These are phyloP conservation scores for Venturia pyrina DNA, from an alignment of 2,329 filamentous ascomycete genomes.

Conservation along the genomic window DNA sequence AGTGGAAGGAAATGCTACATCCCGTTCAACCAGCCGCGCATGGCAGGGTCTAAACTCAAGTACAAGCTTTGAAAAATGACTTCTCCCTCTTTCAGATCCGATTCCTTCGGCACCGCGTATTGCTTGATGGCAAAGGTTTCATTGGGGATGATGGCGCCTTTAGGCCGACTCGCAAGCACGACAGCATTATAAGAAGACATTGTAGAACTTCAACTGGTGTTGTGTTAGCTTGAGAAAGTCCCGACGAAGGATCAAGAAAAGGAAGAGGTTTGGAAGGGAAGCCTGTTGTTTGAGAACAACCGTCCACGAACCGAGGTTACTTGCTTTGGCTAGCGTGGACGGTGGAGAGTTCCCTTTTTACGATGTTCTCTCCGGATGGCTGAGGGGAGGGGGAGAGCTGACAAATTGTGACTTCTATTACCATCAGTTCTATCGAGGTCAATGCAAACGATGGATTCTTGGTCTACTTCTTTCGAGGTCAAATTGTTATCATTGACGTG, in stretches of 20 bases:
- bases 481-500: not conserved
- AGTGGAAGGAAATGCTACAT: constrained; percentile 24
- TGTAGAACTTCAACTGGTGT: not conserved
- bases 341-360: not conserved
- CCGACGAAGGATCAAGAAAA: not conserved
- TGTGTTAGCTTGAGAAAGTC: not conserved
- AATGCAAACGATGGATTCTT: too few relatives aligned
- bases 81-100: constrained; percentile 52
- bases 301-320: not conserved
- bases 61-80: constrained; percentile 52
- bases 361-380: not conserved
- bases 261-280: not conserved
- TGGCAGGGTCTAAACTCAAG: constrained; percentile 63
- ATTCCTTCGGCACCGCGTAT: constrained; percentile 34
- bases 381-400: too few relatives aligned
- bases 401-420: too few relatives aligned
- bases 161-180: constrained; percentile 55
- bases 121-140: constrained; percentile 51
- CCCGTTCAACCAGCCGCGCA: constrained; percentile 58
- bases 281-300: not conserved
- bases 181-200: constrained; percentile 35
- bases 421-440: too few relatives aligned
- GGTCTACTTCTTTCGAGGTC: not conserved
- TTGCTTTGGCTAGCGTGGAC: not conserved
- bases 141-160: constrained; percentile 50